Conservation (phyloP, 2,329 filamentous ascomycete genomes). For the Xylariaceae sp. region DNA sequence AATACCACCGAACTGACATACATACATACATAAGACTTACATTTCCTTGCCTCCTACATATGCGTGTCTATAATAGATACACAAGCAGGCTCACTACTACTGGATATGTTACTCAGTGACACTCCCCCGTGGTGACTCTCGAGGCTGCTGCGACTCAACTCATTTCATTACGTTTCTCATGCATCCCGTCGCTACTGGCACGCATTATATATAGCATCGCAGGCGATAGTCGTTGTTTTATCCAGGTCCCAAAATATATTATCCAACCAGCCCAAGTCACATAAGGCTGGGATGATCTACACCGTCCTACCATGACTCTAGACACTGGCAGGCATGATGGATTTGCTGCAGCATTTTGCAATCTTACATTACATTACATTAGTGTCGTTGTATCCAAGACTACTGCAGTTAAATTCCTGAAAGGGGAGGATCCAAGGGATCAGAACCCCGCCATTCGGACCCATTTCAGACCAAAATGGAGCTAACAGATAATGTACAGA, state of each 20-base stretch:
- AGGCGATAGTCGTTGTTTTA: neutral
- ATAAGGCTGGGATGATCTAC: slow-evolving; percentile 1
- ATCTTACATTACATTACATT: slow-evolving; percentile 4
- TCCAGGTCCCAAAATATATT: neutral
- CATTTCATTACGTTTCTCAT: neutral
- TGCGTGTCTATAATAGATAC: no score
- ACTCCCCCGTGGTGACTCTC: no score
- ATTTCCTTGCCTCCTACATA: no score
- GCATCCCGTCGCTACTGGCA: neutral
- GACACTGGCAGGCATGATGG: neutral
- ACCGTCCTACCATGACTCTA: neutral
- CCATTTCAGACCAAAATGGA: neutral
- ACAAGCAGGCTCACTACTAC: no score
- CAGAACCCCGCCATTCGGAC: slow-evolving; percentile 13
- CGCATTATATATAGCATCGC: no score
- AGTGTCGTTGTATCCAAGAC: neutral
- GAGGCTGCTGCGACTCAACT: no score
- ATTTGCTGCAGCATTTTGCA: slow-evolving; percentile 2
- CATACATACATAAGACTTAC: no score
- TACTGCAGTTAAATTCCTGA: neutral
- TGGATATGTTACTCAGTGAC: no score
- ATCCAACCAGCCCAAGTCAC: neutral
- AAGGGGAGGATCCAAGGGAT: neutral
- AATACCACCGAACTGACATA: no score
- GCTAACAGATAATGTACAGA: slow-evolving; percentile 3